Evolutionary conservation across 73 alveolate genomes (phyloP).

Genomic region (Tetrahymena borealis): DNA sequence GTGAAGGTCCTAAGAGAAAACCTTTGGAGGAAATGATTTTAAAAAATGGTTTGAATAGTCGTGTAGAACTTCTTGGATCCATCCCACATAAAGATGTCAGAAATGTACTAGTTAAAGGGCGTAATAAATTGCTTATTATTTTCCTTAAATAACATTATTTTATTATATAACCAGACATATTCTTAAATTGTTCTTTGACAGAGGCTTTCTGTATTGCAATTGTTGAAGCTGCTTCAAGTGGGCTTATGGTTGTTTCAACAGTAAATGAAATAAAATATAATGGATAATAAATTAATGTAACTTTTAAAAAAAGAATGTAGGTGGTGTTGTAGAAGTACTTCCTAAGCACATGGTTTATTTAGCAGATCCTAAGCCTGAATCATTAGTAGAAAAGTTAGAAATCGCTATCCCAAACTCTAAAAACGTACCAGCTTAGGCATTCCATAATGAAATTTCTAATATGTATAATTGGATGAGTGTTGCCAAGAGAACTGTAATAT

Average conservation of each 20-base stretch:
- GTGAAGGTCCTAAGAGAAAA: slow-evolving; percentile 97
- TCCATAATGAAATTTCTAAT: slow-evolving; percentile 64
- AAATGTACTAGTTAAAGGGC: slow-evolving; percentile 90
- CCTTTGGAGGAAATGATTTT: slow-evolving; percentile 91
- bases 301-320: slow-evolving; percentile 64
- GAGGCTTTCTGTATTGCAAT: slow-evolving; percentile 99
- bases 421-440: slow-evolving; percentile 26
- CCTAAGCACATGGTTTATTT: slow-evolving; percentile 93
- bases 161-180: slow-evolving; percentile 56
- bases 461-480: slow-evolving; percentile 95
- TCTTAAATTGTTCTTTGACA: slow-evolving; percentile 95
- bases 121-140: slow-evolving; percentile 81
- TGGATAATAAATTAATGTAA: background rate
- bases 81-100: slow-evolving; percentile 72
- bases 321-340: slow-evolving; percentile 99
- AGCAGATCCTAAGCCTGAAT: slow-evolving; percentile 52
- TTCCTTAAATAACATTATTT: slow-evolving; percentile 44
- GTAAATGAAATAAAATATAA: background rate
- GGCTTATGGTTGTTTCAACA: slow-evolving; percentile 94
- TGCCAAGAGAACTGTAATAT: slow-evolving; percentile 71
- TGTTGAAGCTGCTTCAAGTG: slow-evolving; percentile 99
- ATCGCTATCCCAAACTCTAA: slow-evolving; percentile 43
- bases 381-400: slow-evolving; percentile 26
- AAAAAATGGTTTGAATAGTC: slow-evolving; percentile 64
- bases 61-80: slow-evolving; percentile 60